These are phyloP conservation scores for Diaporthe sp. DNA, from an alignment of 2,329 filamentous ascomycete species.

Conservation along the genomic window DNA sequence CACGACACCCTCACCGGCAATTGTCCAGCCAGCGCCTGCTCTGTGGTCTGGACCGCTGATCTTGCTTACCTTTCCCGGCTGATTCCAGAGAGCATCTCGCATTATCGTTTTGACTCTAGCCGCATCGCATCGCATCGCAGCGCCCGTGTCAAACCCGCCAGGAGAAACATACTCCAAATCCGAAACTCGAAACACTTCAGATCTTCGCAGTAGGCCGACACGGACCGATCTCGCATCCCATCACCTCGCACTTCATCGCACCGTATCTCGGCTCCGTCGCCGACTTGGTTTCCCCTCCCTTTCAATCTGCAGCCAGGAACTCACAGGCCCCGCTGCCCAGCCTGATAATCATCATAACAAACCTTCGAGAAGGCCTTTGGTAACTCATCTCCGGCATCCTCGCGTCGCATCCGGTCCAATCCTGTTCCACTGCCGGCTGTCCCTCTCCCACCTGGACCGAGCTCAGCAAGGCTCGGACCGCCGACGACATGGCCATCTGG, in stretches of 20 bases:
- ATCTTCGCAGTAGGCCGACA: constrained; percentile 11
- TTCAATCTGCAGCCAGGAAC: constrained; percentile 21
- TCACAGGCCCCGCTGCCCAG: constrained; percentile 25
- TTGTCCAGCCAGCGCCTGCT: neutral
- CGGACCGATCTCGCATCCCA: constrained; percentile 30
- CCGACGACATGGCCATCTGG: constrained; percentile 41
- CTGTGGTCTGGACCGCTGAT: neutral
- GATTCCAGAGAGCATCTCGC: neutral
- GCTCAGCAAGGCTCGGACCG: constrained; percentile 34
- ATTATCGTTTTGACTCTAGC: neutral
- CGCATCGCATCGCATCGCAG: neutral
- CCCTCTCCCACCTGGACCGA: constrained; percentile 26
- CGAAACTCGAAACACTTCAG: constrained; percentile 40
- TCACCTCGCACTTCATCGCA: neutral
- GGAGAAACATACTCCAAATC: constrained; percentile 28
- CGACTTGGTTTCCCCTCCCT: neutral
- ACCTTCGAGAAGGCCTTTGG: constrained; percentile 10
- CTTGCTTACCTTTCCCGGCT: neutral
- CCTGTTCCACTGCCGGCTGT: neutral
- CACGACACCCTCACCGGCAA: constrained; percentile 20
- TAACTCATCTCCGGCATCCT: neutral
- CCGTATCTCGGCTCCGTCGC: constrained; percentile 3
- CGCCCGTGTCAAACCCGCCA: neutral
- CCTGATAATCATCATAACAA: constrained; percentile 9
- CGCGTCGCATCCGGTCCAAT: constrained; percentile 4